These are phyloP conservation scores for Gyromitra esculenta DNA, from an alignment of 2,329 filamentous ascomycete genomes.

Conservation along the genomic window DNA sequence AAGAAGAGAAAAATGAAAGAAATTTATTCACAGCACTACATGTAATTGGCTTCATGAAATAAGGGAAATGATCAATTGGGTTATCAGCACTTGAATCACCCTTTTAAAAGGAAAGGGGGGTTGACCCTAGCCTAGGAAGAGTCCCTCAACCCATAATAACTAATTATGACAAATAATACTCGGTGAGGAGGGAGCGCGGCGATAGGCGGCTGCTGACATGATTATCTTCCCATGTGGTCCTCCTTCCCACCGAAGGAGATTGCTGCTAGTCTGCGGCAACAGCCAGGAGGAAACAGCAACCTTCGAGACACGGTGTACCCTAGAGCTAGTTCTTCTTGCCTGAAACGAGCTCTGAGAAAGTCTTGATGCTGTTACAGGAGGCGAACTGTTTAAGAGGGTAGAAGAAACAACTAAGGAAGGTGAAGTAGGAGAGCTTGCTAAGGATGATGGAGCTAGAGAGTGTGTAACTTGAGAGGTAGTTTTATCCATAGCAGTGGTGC, in stretches of 20 bases:
- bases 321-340: not conserved
- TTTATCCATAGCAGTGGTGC: not conserved
- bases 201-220: not conserved
- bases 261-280: not conserved
- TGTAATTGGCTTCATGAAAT: not conserved
- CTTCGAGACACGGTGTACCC: not conserved
- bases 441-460: not conserved
- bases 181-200: not conserved
- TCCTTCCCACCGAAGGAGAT: constrained; percentile 4
- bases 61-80: not conserved
- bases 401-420: not conserved
- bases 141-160: not conserved
- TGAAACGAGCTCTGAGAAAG: not conserved
- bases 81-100: not conserved
- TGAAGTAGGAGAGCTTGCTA: not conserved
- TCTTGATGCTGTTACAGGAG: not conserved
- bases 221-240: constrained; percentile 4
- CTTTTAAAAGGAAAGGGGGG: not conserved
- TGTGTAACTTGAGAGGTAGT: not conserved
- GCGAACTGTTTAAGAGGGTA: not conserved
- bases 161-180: not conserved
- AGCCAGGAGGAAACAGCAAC: not conserved
- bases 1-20: not conserved
- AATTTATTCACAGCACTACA: not conserved
- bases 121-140: not conserved